Evolutionary conservation across 164 flowering plant species (phyloP), one percentile per base, ranked within the genome.

Genomic region (Aristolochia contorta): DNA sequence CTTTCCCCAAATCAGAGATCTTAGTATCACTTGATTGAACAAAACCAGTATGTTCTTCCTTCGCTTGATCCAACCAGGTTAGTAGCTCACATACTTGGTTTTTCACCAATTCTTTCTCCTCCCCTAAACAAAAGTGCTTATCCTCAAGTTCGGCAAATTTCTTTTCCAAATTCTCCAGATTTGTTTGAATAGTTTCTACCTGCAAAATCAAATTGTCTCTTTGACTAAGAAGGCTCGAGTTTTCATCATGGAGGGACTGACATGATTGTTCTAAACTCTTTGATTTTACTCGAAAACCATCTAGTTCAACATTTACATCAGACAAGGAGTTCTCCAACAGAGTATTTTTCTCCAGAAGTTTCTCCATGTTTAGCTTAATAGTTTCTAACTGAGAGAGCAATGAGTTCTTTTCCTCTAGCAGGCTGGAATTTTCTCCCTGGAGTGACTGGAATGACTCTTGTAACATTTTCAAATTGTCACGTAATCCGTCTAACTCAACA

Each of bases 191-290:
- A 65, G 54, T 71, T 62, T 80, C 78, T 61, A 89, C 65, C 74
- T 78, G 82, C 63, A 70, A 62, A 25, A 72, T 72, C 58, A 92
- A 70, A 54, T 47, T 45, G 12, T 71, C 62, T 67, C 77, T 87
- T 73, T 89, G 91, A 59, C 47, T 57, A 16, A 76, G 67, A 71
- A 87, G 85, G 65, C 20, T 67, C 52, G 79, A 77, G 52, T 77
- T 85, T 67, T 85, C 96, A 71, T 67, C 66, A 49, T 69, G 72
- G 47, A 87, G 84, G 69, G 82, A 67, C 69, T 72, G 79, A 68
- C 80, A 84, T 51, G 78, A 75, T 61, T 86, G 90, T 67, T 87
- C 93, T 50, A 87, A 74, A 65, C 79, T 73, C 75, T 79, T 84
- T 41, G 85, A 81, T 63, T 76, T 81, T 33, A 48, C 71, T 63